A percentile compares a stretch with the other conserved stretches of the same genome.
These are phyloP conservation scores for Trametes cubensis DNA, from an alignment of 768 basidiomycete genomes.

Conservation along the genomic window DNA sequence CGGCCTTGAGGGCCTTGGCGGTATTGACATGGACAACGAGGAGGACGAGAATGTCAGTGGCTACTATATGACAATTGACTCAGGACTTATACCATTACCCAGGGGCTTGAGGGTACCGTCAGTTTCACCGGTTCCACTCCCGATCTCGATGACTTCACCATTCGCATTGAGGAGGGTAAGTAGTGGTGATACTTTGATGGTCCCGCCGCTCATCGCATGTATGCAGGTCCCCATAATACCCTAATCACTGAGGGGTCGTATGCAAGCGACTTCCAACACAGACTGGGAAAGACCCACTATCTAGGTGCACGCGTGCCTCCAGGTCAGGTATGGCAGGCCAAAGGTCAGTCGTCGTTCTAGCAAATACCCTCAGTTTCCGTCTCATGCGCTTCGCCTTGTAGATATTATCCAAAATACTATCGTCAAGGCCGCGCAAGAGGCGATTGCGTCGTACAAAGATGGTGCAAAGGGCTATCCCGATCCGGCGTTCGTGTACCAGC, in stretches of 20 bases:
- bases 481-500: conserved; percentile 75
- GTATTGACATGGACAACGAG: conserved; percentile 76
- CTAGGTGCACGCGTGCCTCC: conserved; percentile 61
- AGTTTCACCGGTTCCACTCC: conserved; percentile 73
- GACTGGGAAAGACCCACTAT: conserved; percentile 72
- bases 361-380: background rate
- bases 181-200: background rate
- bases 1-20: conserved; percentile 86
- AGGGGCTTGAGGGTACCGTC: conserved; percentile 78
- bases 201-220: background rate
- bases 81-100: background rate
- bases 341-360: conserved; percentile 50
- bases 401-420: conserved; percentile 35
- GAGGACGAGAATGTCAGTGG: conserved; percentile 71
- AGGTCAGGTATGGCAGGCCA: conserved; percentile 82
- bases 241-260: conserved; percentile 57
- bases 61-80: conserved; percentile 14
- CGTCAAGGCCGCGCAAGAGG: conserved; percentile 55
- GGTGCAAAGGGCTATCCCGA: conserved; percentile 59
- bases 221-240: conserved; percentile 55
- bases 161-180: conserved; percentile 79
- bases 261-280: conserved; percentile 57
- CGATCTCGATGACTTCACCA: conserved; percentile 79
- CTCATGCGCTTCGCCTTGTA: background rate
- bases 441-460: conserved; percentile 59